These are phyloP conservation scores for Trichoderma lentiforme DNA, from an alignment of 2,329 filamentous ascomycete species.

Conservation along the genomic window DNA sequence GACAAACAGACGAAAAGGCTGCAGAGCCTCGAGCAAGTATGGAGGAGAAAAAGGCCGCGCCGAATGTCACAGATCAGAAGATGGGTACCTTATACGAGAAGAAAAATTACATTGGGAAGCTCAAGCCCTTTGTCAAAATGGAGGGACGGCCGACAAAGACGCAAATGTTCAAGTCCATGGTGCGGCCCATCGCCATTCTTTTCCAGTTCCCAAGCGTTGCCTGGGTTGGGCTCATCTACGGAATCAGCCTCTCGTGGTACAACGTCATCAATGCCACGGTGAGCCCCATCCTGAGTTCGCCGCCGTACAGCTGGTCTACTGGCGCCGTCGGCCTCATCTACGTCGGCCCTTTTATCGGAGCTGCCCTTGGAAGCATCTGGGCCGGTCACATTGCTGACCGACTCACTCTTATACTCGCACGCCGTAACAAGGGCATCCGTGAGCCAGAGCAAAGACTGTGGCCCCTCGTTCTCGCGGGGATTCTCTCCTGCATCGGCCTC, in stretches of 20 bases:
- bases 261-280: neutral
- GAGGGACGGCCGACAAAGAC: neutral
- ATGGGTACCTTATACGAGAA: neutral
- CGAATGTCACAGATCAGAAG: neutral
- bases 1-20: neutral
- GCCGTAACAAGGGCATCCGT: constrained; percentile 33
- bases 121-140: neutral
- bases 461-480: constrained; percentile 30
- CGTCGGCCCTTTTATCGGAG: constrained; percentile 28
- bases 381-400: constrained; percentile 31
- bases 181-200: neutral
- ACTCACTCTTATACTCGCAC: constrained; percentile 31
- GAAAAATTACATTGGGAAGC: neutral
- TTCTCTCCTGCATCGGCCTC: constrained; percentile 41
- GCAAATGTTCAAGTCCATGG: neutral
- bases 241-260: neutral
- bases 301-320: neutral
- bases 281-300: neutral
- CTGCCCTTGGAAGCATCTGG: neutral
- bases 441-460: constrained; percentile 37
- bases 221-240: neutral
- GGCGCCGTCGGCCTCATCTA: neutral
- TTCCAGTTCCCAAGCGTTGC: neutral
- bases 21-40: neutral
- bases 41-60: neutral